Evolutionary conservation across 1,139 yeast genomes (phyloP).

Genomic region (Hansenula sp.): DNA sequence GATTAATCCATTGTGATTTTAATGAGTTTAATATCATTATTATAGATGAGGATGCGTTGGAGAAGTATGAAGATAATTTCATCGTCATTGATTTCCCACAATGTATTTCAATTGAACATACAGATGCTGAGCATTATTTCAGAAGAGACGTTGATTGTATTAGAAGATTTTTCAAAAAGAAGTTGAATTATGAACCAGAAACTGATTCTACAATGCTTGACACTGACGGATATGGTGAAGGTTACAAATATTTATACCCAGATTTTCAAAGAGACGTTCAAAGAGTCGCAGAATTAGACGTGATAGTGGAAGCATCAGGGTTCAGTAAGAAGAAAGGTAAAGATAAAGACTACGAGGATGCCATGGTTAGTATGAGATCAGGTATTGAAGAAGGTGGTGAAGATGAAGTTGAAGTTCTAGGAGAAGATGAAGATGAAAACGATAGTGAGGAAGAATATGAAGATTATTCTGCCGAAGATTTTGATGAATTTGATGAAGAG

Average conservation of each 20-base stretch:
- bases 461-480: conserved; percentile 21
- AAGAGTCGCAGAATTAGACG: conserved; percentile 69
- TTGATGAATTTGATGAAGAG: conserved; percentile 29
- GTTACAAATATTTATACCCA: conserved; percentile 76
- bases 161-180: conserved; percentile 73
- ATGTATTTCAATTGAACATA: conserved; percentile 89
- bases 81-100: conserved; percentile 98
- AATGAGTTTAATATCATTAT: conserved; percentile 95
- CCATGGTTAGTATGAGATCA: conserved; percentile 62
- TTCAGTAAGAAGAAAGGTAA: conserved; percentile 67
- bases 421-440: conserved; percentile 21
- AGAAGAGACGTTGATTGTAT: conserved; percentile 92
- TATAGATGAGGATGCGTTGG: conserved; percentile 53
- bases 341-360: conserved; percentile 69
- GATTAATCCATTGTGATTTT: conserved; percentile 94
- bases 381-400: conserved; percentile 33
- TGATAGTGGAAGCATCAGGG: conserved; percentile 89
- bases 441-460: conserved; percentile 20
- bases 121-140: conserved; percentile 82
- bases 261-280: conserved; percentile 70
- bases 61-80: conserved; percentile 55
- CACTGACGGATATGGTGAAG: conserved; percentile 76
- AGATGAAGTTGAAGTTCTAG: conserved; percentile 30
- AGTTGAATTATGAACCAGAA: conserved; percentile 68
- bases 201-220: conserved; percentile 66